Evolutionary conservation across 768 basidiomycete genomes (phyloP), one percentile per base, ranked within the genome.

Genomic region (Xerocomus brunneocitrinus): DNA sequence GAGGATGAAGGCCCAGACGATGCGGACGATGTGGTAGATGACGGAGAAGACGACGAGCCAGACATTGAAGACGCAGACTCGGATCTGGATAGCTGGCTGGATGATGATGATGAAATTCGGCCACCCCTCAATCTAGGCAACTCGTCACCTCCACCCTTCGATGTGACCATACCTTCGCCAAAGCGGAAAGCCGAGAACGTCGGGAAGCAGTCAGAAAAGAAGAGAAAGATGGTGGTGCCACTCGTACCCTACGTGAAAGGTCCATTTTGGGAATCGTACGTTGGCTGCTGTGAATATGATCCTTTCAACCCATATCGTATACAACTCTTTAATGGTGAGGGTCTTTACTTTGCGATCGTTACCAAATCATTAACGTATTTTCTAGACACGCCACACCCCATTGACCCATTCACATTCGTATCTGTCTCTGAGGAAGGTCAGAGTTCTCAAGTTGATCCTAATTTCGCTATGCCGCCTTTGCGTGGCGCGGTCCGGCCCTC

Each of bases 191-290:
- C 81, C 30, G 82, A 83, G 28, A 76, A 74, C 31, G 63, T 62
- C 7, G 65, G 60, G 47, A 75, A 69, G 53, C 78, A 77, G 52
- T 61, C 72, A 8, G 75, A 73, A 35, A 91, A 90, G 75, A 90
- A 85, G 66, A 78, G 89, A 61, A 88, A 87, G 58, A 79, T 85
- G 14, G 84, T 92, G 27, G 75, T 87, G 4, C 89, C 87, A 3
- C 78, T 98, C 13, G 79, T 91, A 4, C 87, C 92, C 14, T 91
- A 86, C 59, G 75, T 78, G 19, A 91, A 85, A 67, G 94, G 94
- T 3, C 92, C 94, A 28, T 79, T 79, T 53, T 94, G 87, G 84
- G 93, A 95, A 67, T 68, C 74, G 1, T 67, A 66, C 10, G 74
- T 95, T 54, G 88, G 89, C 3, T 71, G 78, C 19, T 85, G 85